These are phyloP conservation scores for Russula vinacea DNA, from an alignment of 768 basidiomycete species.

Conservation along the genomic window DNA sequence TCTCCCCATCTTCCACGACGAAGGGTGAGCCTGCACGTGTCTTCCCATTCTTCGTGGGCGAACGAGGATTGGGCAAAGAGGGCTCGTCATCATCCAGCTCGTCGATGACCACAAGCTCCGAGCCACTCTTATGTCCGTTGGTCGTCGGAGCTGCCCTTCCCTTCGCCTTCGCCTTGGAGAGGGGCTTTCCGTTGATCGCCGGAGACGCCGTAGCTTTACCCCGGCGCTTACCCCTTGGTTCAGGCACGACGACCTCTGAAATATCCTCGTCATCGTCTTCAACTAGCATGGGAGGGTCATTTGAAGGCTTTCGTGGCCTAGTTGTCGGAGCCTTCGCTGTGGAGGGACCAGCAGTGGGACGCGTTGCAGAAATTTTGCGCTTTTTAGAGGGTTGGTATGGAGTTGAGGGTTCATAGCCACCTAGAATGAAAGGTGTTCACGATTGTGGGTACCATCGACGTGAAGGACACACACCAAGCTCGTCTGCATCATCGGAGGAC, in stretches of 20 bases:
- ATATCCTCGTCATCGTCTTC: conserved; percentile 30
- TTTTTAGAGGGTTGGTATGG: conserved; percentile 32
- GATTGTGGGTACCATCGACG: background rate
- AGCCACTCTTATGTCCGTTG: conserved; percentile 22
- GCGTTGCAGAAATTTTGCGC: conserved; percentile 27
- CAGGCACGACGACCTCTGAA: conserved; percentile 28
- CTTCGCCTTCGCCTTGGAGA: conserved; percentile 39
- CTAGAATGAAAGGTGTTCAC: conserved; percentile 14
- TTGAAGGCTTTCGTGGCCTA: conserved; percentile 25
- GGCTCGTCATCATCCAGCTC: conserved; percentile 26
- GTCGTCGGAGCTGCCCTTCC: conserved; percentile 35
- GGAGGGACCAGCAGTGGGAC: conserved; percentile 28
- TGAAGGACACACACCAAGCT: conserved; percentile 30
- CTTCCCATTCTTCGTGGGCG: conserved; percentile 19
- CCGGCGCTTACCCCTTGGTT: conserved; percentile 25
- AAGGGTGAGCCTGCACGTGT: background rate
- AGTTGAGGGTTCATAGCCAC: conserved; percentile 36
- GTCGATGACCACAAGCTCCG: conserved; percentile 15
- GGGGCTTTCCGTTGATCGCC: conserved; percentile 34
- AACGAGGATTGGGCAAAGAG: conserved; percentile 23
- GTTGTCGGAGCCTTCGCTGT: conserved; percentile 28
- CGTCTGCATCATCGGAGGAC: conserved; percentile 29
- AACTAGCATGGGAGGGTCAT: conserved; percentile 19
- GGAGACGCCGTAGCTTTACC: conserved; percentile 16
- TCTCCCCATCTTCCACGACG: conserved; percentile 3